These are phyloP conservation scores for Litsea cubeba DNA, from an alignment of 164 flowering plant genomes.

Conservation along the genomic window DNA sequence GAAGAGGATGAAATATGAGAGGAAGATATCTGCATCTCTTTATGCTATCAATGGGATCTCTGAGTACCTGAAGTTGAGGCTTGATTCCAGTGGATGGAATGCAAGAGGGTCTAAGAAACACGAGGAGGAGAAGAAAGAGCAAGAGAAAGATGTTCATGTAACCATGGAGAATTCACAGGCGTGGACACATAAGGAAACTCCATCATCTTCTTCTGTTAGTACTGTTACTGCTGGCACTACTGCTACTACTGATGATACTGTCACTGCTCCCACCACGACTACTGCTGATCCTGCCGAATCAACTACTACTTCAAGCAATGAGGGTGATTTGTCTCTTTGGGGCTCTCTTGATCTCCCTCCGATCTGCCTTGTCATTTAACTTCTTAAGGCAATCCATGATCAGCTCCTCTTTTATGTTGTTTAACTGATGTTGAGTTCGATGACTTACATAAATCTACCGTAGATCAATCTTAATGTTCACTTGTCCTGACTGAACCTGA, in stretches of 20 bases:
- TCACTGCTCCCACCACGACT: not conserved
- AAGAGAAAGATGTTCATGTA: slow-evolving; percentile 9
- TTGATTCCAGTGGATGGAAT: slow-evolving; percentile 6
- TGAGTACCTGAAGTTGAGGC: slow-evolving; percentile 49
- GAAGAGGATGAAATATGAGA: slow-evolving; percentile 66
- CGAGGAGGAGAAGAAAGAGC: slow-evolving; percentile 6
- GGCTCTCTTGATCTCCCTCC: slow-evolving; percentile 66
- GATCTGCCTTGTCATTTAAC: slow-evolving; percentile 32
- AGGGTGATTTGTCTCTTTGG: slow-evolving; percentile 53
- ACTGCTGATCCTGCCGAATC: not conserved
- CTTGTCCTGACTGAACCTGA: too few relatives aligned
- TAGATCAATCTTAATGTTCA: not conserved
- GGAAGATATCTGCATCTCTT: slow-evolving; percentile 62
- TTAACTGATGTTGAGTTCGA: not conserved
- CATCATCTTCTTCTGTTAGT: slow-evolving; percentile 5
- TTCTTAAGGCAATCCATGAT: not conserved
- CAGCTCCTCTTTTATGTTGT: not conserved
- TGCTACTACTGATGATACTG: not conserved
- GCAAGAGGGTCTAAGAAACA: slow-evolving; percentile 1
- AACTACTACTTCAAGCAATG: slow-evolving; percentile 7
- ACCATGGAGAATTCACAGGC: slow-evolving; percentile 3
- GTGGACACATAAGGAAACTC: slow-evolving; percentile 4
- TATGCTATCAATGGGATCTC: slow-evolving; percentile 65
- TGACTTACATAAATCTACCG: not conserved
- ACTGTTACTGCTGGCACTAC: not conserved